Conservation (phyloP, 2,329 filamentous ascomycete genomes). For the Trichophyton equinum region DNA sequence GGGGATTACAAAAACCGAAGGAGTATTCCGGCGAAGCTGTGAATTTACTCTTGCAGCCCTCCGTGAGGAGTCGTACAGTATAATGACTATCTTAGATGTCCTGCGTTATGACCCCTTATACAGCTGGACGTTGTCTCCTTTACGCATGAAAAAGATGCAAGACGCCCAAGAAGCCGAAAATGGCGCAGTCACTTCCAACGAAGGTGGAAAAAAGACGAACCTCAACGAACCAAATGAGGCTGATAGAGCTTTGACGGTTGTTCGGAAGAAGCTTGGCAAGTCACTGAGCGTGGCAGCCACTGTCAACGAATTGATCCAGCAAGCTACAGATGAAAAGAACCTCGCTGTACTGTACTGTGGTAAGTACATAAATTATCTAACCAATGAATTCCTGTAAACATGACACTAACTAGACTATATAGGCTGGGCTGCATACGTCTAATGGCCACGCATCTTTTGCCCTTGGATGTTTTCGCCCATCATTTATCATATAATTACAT, state of each 20-base stretch:
- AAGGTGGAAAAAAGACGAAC: slow-evolving; percentile 28
- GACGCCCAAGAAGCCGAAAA: slow-evolving; percentile 38
- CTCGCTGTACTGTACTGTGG: slow-evolving; percentile 79
- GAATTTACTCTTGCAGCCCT: slow-evolving; percentile 94
- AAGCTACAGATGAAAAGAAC: slow-evolving; percentile 86
- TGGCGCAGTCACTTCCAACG: slow-evolving; percentile 25
- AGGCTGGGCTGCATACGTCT: slow-evolving; percentile 43
- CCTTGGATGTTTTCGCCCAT: no score
- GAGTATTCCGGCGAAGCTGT: slow-evolving; percentile 93
- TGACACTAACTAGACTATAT: neutral
- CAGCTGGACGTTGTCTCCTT: slow-evolving; percentile 76
- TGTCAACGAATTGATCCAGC: slow-evolving; percentile 92
- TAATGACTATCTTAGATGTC: slow-evolving; percentile 97
- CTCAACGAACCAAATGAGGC: slow-evolving; percentile 61
- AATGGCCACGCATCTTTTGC: neutral
- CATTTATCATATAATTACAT: no score
- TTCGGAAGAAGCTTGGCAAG: slow-evolving; percentile 91
- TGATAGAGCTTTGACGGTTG: slow-evolving; percentile 78
- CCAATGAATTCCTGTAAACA: slow-evolving; percentile 2
- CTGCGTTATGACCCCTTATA: slow-evolving; percentile 96
- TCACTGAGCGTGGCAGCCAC: slow-evolving; percentile 87
- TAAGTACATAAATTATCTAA: slow-evolving; percentile 28
- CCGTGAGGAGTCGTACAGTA: slow-evolving; percentile 87
- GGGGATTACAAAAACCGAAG: slow-evolving; percentile 89
- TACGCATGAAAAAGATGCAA: slow-evolving; percentile 55